Evolutionary conservation across 371 early-diverging fungal species (phyloP), one percentile per base, ranked within the genome.

Genomic region (Rhizopus sp.): DNA sequence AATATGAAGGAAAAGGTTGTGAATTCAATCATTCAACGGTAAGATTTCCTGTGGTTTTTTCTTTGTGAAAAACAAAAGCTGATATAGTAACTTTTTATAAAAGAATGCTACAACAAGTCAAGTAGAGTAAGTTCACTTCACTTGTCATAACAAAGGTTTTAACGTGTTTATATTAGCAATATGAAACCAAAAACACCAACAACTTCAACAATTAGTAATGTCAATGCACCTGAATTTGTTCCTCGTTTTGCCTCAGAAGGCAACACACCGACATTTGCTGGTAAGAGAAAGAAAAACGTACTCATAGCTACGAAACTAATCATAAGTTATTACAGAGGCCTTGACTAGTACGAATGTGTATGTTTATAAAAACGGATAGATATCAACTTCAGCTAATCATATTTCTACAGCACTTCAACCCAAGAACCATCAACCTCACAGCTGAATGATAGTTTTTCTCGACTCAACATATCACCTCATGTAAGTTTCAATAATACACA

Each of bases 11-110:
- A 61, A 86, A 68, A 91, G 94, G 37, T 7, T 94, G 94, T 73
- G 88, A 89, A 74, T 94, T 90, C 70, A 89, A 86, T 59, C 94
- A 94, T 65, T 88, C 89, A 52, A 63, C 69, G 63, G 89, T 88
- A 76, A 55, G 39, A 48, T 23, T 51, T 42, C 30, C 29, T 37
- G 3, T 2, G 42, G 15, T 53, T 45, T 49, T 39, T 32, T 23
- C 23, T 23, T 2, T 23, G 23, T 23, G 23, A 34, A 49, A 10
- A 10, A 41, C 23, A 31, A 16, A 23, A 35, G 30, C 23, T 29
- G 15, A 41, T 16, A 48, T 29, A 47, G 35, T 35, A 33, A 35
- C 15, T 47, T 51, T 48, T n/a, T 50, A 41, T 56, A 63, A 50
- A 62, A 69, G 50, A 62, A 53, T 38, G 59, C 65, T 50, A 66